Base-by-base conservation (phyloP, 768 basidiomycete genomes). In the Lactarius psammicola region DNA sequence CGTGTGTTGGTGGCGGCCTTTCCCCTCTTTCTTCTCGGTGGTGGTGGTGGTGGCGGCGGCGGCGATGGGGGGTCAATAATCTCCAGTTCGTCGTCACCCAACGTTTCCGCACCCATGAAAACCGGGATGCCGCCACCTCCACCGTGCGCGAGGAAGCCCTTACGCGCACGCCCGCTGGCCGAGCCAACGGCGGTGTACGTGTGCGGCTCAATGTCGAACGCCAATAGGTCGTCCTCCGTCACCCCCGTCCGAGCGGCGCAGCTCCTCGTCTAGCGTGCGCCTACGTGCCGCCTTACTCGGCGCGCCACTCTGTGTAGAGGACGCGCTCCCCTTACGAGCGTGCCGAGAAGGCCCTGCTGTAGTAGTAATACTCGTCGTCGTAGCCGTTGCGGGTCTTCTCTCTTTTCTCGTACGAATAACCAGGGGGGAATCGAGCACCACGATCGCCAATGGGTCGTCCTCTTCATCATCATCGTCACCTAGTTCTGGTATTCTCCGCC, bases 71-170 rank as follows among this genome's bases (percentile, higher is more conserved):
- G 51, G 0, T 40, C 42, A 4, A 66, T 38, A 0, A 63, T 53
- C 9, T 63, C 61, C 31, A 66, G 46, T 3, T 66, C 64, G 13
- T 59, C 59, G 23, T 49, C 46, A 23, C 46, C 74, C 72, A 30
- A 73, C 74, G 17, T 59, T 34, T 77, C 78, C 20, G 78, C 76
- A 0, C 75, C 87, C 84, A 90, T 86, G 64, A 85, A 85, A 13
- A 93, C 86, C 1, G 90, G 87, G 1, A 72, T 64, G 0, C 91
- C 91, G 28, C 87, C 89, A 11, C 82, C 89, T 0, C 91, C 90
- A 15, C 90, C 90, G 70, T 85, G 87, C 4, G 88, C 87, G 26
- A 92, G 77, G 68, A 91, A 93, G 2, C 88, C 87, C 5, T 73
- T 76, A 20, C 75, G 78, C 69, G 80, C 84, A 59, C 80, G 79